Base-by-base conservation (phyloP, 495 filamentous ascomycete species). In the Lentithecium fluviatile region DNA sequence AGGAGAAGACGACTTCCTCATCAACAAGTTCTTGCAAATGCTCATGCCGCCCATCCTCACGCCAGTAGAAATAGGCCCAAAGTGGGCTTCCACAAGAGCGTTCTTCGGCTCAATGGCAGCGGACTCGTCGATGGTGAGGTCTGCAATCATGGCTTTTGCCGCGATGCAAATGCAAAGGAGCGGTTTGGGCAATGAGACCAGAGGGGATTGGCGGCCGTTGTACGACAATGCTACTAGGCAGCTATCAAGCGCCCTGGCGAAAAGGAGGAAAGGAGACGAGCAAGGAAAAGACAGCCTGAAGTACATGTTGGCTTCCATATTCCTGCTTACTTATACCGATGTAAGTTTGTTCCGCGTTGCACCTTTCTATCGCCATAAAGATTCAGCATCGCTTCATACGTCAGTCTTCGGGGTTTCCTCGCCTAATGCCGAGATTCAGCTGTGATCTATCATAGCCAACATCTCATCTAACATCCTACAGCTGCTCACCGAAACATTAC, bases 11-110 rank as follows among this genome's bases (percentile, higher is more conserved):
- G 50, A 54, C 11, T 48, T 61, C 19, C 50, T 61, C 8, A 23
- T 61, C 38, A 61, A 53, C 50, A 47, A 48, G 6, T 61, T 61
- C n/a, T 40, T 61, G 20, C 58, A 61, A 21, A 61, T 61, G 58
- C 58, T 61, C 17, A 61, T 61, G 58, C 58, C 58, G 15, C 58
- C 58, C 7, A 61, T 61, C 43, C 50, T 61, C 2, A 61, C 58
- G 1, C 58, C 58, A 0, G 58, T 61, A n/a, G 58, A 61, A 38
- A 55, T 61, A 23, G 58, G 58, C 17, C 58, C 58, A 6, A 61
- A 61, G 21, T 61, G 58, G 58, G 58, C 58, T 12, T 61, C 58
- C 13, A 61, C 58, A 7, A 36, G 58, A 6, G 58, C 58, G 2
- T 61, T 61, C 50, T 61, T 61, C 32, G 58, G 49, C 12, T 29